Base-by-base conservation (phyloP, 768 basidiomycete species). In the Mycena galericulata region DNA sequence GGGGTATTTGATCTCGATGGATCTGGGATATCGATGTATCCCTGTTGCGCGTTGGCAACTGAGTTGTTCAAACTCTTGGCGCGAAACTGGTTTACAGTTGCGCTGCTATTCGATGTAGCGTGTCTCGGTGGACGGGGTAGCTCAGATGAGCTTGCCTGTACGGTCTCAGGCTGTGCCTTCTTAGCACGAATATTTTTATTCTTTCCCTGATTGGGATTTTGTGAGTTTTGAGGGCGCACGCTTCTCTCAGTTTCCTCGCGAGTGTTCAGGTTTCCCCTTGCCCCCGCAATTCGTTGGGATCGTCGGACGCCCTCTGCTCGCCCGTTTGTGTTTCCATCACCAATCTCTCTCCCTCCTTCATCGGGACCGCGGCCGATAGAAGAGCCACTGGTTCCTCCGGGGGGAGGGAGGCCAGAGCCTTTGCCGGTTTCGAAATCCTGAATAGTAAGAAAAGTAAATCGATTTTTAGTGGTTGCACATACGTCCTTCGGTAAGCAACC, bases 341-440 rank as follows among this genome's bases (percentile, higher is more conserved):
- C 54, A 32, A 29, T 29, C 43, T 68, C 67, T 57, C 54, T 51
- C 6, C 17, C 27, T 41, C 67, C 46, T n/a, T 68, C 67, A 62
- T 63, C 47, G 36, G 55, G 47, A 47, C 22, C 43, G 22, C 51
- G 46, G 54, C 54, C 54, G 41, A 43, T 57, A 61, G 67, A 29
- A 2, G 30, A 49, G 18, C 61, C 61, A 38, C 27, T 8, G 7
- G 11, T 55, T 51, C 61, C 67, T 68, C 67, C 54, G 26, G 67
- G 32, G 54, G n/a, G 8, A 34, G 61, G 57, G 61, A 68, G 61
- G 61, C 54, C 17, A 22, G 61, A 49, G 43, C 4, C 11, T 50
- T 38, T 27, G 53, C 65, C 65, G 22, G n/a, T 60, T 20, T 29
- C 38, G 41, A 32, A 20, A 32, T 45, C 61, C 29, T 47, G 17